Conservation (phyloP, 2,329 filamentous ascomycete species). For the Ustilaginoidea virens region DNA sequence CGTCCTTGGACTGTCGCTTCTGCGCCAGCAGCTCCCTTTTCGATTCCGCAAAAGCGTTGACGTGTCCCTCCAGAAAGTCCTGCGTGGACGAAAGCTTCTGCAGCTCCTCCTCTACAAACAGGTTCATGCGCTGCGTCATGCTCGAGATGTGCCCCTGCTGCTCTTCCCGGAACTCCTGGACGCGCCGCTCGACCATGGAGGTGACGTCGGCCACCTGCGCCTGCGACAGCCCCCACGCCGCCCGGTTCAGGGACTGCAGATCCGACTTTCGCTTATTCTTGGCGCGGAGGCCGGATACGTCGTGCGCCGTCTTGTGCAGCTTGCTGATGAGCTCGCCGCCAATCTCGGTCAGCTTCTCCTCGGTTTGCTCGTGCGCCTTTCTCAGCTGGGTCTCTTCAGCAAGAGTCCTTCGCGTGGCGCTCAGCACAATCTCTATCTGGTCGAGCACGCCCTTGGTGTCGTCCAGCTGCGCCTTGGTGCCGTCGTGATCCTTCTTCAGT, state of each 20-base stretch:
- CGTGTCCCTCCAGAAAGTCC: conserved; percentile 52
- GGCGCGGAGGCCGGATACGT: conserved; percentile 68
- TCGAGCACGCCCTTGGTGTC: conserved; percentile 70
- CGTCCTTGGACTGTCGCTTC: conserved; percentile 55
- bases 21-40: conserved; percentile 53
- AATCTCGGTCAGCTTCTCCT: conserved; percentile 57
- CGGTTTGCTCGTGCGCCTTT: conserved; percentile 74
- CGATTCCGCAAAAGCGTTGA: conserved; percentile 50
- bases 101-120: conserved; percentile 63
- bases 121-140: conserved; percentile 57
- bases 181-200: conserved; percentile 56
- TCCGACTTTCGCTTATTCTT: conserved; percentile 80
- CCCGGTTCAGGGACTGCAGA: conserved; percentile 64
- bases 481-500: conserved; percentile 80
- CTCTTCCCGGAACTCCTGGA: conserved; percentile 55
- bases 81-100: conserved; percentile 56
- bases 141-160: conserved; percentile 56
- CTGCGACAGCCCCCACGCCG: conserved; percentile 64
- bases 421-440: conserved; percentile 74
- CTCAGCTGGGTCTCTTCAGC: conserved; percentile 67
- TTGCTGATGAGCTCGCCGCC: conserved; percentile 66
- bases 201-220: conserved; percentile 64
- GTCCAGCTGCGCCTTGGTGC: conserved; percentile 54
- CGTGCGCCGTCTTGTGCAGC: conserved; percentile 59
- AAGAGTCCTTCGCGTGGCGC: conserved; percentile 59